Base-by-base conservation (phyloP, 495 filamentous ascomycete genomes). In the Neurospora sp. region DNA sequence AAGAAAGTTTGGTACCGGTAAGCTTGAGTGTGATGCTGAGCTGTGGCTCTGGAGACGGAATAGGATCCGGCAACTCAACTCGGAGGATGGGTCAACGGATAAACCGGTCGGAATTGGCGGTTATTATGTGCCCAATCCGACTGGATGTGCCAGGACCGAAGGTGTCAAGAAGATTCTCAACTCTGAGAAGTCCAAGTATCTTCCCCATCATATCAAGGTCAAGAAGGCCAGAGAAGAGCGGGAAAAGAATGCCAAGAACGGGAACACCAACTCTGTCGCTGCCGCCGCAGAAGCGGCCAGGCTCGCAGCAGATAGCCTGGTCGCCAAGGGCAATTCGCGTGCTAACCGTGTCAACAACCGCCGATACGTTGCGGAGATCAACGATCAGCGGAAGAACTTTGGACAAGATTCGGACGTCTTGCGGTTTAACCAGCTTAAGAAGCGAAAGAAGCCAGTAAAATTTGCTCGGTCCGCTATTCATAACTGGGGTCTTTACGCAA, bases 341-440 rank as follows among this genome's bases (percentile, higher is more conserved):
- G 92, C 92, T 41, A 98, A 93, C 78, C 94, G 96, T 74, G 96
- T 93, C 81, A 97, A 97, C 79, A 97, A 98, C 75, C 94, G 96
- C 40, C 92, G 95, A 44, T 90, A 94, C 62, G 94, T 96, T 69
- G 95, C 95, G 27, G 95, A 98, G 76, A 93, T 99, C 77, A 95
- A 96, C 78, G 94, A 94, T 16, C 94, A 97, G 79, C 95, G 96
- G 82, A 93, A 93, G 80, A 92, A 91, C 41, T 88, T 97, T 71
- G 90, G 91, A 27, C 93, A 92, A 42, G 93, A 97, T 71, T 91
- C 92, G 41, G 95, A 97, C 78, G 93, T 92, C 62, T 87, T 99
- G 74, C 91, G 94, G 27, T 99, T 99, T 88, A 99, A 99, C 82
- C 96, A 98, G 84, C 90, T 99, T 49, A 98, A 98, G 86, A 99